Conservation (phyloP, 1,284 basidiomycete genomes). For the Cryptococcus sp. region DNA sequence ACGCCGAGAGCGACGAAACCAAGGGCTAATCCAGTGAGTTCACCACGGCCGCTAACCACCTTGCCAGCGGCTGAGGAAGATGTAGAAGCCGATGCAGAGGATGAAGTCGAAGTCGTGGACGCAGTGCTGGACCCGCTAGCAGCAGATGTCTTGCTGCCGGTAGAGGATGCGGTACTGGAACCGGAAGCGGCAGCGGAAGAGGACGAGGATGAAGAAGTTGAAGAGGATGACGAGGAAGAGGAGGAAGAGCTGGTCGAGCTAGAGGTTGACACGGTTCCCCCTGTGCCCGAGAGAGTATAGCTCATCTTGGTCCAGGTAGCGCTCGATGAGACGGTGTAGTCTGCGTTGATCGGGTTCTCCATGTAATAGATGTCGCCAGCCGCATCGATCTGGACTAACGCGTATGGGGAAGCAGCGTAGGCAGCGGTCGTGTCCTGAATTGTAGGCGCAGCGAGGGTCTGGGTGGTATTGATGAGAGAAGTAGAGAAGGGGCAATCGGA, state of each 20-base stretch:
- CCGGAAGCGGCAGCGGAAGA: conserved; percentile 14
- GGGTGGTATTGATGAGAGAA: conserved; percentile 68
- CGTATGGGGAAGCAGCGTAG: conserved; percentile 69
- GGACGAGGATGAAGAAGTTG: conserved; percentile 17
- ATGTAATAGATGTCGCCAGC: conserved; percentile 68
- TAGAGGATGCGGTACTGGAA: conserved; percentile 10
- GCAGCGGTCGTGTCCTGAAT: conserved; percentile 66
- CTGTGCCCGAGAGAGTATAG: conserved; percentile 36
- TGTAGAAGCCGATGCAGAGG: conserved; percentile 5
- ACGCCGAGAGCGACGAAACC: conserved; percentile 15
- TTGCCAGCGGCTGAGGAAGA: conserved; percentile 1
- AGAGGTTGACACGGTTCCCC: conserved; percentile 17
- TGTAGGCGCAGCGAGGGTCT: conserved; percentile 66
- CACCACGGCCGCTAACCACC: conserved; percentile 7
- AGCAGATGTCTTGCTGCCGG: conserved; percentile 8
- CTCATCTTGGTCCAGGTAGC: conserved; percentile 50
- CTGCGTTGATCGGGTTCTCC: conserved; percentile 57
- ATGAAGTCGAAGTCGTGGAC: conserved; percentile 5
- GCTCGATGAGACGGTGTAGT: conserved; percentile 45
- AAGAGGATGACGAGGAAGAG: conserved; percentile 10
- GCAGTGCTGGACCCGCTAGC: conserved; percentile 8
- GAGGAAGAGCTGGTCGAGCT: conserved; percentile 10
- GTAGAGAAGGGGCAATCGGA: conserved; percentile 41
- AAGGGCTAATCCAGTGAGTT: conserved; percentile 13
- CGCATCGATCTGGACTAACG: conserved; percentile 74